Conservation (phyloP, 768 basidiomycete species). For the Lentinula sp. region DNA sequence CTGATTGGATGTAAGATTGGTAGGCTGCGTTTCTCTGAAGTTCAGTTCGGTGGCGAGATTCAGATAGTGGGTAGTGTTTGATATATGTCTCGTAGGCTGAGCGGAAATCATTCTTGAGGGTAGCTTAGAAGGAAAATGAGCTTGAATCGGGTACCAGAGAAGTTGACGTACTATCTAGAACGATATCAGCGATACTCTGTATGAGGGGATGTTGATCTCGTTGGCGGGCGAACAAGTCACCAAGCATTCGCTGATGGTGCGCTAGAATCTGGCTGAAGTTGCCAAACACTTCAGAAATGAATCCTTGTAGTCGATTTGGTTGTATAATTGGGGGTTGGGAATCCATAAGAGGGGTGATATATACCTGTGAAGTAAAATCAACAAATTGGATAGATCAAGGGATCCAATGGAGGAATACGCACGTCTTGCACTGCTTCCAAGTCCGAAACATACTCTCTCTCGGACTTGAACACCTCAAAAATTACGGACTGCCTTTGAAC, state of each 20-base stretch:
- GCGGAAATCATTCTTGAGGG: slow-evolving; percentile 45
- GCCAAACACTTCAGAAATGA: slow-evolving; percentile 78
- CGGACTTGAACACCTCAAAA: slow-evolving; percentile 87
- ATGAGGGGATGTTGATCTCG: slow-evolving; percentile 81
- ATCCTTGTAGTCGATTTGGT: slow-evolving; percentile 47
- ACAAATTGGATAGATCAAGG: not conserved
- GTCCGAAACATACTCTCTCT: slow-evolving; percentile 84
- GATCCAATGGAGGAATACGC: slow-evolving; percentile 7
- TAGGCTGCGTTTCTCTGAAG: slow-evolving; percentile 64
- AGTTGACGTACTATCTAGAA: slow-evolving; percentile 61
- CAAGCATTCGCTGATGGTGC: slow-evolving; percentile 66
- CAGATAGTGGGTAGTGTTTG: slow-evolving; percentile 83
- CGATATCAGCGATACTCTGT: slow-evolving; percentile 76
- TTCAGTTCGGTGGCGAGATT: slow-evolving; percentile 76
- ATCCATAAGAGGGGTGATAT: slow-evolving; percentile 56
- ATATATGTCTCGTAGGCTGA: slow-evolving; percentile 75
- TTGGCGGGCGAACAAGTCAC: slow-evolving; percentile 72
- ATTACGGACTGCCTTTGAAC: slow-evolving; percentile 81
- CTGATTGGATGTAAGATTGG: slow-evolving; percentile 56
- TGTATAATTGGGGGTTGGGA: slow-evolving; percentile 64
- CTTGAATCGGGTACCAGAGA: slow-evolving; percentile 13
- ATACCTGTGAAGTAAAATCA: slow-evolving; percentile 43
- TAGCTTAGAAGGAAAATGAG: slow-evolving; percentile 26
- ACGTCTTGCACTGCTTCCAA: slow-evolving; percentile 68
- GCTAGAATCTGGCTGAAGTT: slow-evolving; percentile 66